A percentile compares a stretch with the other conserved stretches of the same genome.
phyloP scores from a whole-genome alignment of 1,284 basidiomycete species.

The Cerioporus squamosus region DNA sequence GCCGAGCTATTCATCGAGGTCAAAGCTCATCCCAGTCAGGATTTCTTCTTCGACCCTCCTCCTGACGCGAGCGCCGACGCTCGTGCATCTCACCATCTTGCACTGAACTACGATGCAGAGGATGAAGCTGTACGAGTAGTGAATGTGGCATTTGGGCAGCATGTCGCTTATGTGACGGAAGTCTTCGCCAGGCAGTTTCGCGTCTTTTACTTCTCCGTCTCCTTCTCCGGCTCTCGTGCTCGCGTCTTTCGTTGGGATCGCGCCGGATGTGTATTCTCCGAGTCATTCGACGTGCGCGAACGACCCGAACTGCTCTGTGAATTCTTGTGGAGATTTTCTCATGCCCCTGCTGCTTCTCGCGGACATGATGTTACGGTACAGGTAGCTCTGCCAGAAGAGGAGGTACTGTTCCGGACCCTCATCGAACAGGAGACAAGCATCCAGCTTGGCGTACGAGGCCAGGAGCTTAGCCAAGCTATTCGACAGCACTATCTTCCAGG shows the following conservation, averaged over 20 bases:
- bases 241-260: constrained; percentile 8
- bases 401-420: background rate
- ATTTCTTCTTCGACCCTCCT: too few species aligned
- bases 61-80: too few species aligned
- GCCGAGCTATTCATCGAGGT: too few species aligned
- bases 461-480: too few species aligned
- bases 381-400: background rate
- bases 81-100: too few species aligned
- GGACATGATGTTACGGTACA: constrained; percentile 2
- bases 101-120: background rate
- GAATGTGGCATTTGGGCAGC: background rate
- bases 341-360: background rate
- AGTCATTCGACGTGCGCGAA: constrained; percentile 1
- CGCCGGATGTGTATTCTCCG: constrained; percentile 1
- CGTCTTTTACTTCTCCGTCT: background rate
- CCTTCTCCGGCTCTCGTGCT: background rate
- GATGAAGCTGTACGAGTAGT: background rate
- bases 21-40: too few species aligned
- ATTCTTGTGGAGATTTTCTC: constrained; percentile 5
- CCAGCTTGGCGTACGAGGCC: background rate
- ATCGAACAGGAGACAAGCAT: background rate
- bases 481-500: too few species aligned
- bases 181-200: constrained; percentile 7
- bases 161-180: constrained; percentile 4
- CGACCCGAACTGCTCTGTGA: background rate